Evolutionary conservation across 2,329 filamentous ascomycete species (phyloP).

Genomic region (Phialophora verrucosa): DNA sequence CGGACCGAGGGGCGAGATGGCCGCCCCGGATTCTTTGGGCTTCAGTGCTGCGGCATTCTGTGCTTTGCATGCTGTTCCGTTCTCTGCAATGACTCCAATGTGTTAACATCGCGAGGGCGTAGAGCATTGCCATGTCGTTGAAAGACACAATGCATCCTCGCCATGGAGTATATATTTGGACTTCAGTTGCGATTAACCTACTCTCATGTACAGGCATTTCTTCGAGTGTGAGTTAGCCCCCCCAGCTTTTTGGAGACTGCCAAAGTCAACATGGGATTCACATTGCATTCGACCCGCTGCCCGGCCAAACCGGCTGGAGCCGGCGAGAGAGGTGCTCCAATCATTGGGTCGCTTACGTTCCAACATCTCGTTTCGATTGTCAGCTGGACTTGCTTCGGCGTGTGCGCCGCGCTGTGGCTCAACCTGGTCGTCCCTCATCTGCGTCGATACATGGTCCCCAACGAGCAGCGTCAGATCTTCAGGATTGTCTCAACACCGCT

Average conservation of each 20-base stretch:
- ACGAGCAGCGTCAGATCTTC: slow-evolving; percentile 34
- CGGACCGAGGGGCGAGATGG: not conserved
- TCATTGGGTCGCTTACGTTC: slow-evolving; percentile 28
- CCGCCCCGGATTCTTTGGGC: no score
- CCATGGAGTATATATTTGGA: not conserved
- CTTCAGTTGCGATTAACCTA: not conserved
- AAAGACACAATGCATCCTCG: not conserved
- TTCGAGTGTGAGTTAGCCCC: not conserved
- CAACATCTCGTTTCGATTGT: slow-evolving; percentile 27
- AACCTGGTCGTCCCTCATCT: slow-evolving; percentile 27
- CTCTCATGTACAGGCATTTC: not conserved
- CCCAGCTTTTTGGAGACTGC: not conserved
- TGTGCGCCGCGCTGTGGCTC: slow-evolving; percentile 24
- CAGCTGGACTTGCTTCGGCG: slow-evolving; percentile 18
- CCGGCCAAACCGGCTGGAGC: slow-evolving; percentile 12
- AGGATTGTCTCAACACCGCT: slow-evolving; percentile 29
- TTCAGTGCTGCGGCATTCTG: not conserved
- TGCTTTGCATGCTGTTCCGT: not conserved
- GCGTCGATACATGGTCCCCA: slow-evolving; percentile 25
- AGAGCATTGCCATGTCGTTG: not conserved
- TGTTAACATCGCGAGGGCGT: not conserved
- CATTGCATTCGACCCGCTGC: slow-evolving; percentile 6
- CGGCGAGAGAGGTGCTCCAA: not conserved
- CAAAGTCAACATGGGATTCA: slow-evolving; percentile 3
- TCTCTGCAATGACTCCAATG: not conserved